Conservation (phyloP, 176 grass and related monocot genomes). For the Hsuehochloa calcarea region DNA sequence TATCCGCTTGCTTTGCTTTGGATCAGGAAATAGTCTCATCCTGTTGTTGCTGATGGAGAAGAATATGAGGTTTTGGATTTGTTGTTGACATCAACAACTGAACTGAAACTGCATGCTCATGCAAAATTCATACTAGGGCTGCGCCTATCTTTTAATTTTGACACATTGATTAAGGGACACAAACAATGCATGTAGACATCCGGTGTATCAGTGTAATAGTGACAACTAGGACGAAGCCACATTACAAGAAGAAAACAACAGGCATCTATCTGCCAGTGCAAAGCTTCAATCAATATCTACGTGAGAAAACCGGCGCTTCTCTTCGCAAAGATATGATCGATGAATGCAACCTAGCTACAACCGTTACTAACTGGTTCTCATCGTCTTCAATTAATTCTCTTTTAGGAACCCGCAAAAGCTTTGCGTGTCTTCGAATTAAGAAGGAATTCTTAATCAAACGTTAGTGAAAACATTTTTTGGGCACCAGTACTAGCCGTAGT, state of each 20-base stretch:
- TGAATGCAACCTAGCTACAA: constrained; percentile 25
- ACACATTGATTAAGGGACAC: not conserved
- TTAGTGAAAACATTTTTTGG: too few species aligned
- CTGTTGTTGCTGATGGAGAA: not conserved
- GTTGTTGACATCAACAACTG: not conserved
- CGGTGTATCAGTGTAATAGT: not conserved
- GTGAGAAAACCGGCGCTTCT: not conserved
- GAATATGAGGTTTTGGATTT: not conserved
- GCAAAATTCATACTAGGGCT: not conserved
- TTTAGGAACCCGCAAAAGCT: too few species aligned
- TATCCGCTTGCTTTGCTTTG: not conserved
- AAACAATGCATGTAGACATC: not conserved
- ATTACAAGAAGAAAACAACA: constrained; percentile 26
- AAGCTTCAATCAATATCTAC: not conserved
- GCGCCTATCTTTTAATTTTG: not conserved
- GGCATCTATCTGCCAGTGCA: constrained; percentile 21
- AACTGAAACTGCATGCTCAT: not conserved
- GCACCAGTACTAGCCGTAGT: not conserved
- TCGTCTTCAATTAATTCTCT: too few species aligned
- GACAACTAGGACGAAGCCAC: not conserved
- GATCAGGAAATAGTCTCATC: not conserved
- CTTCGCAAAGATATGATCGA: not conserved
- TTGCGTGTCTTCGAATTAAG: too few species aligned
- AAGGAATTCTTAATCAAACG: too few species aligned
- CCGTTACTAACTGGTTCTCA: not conserved